Conservation (phyloP, 768 basidiomycete genomes). For the Suillus ampliporus region DNA sequence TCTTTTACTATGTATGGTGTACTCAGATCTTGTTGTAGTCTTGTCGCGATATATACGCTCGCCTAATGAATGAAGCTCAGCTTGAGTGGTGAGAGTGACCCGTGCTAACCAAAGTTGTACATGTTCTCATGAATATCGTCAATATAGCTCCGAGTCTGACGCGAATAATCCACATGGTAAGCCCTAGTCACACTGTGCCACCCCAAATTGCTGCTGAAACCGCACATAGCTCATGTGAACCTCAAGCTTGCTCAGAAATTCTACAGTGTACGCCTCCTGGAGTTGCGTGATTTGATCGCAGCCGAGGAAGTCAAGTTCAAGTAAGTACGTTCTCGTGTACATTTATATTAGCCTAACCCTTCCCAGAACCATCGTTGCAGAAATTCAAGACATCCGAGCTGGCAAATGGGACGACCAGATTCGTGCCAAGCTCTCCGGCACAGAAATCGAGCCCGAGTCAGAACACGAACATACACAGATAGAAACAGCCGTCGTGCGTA, state of each 20-base stretch:
- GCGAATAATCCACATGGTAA: constrained; percentile 61
- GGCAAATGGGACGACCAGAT: constrained; percentile 69
- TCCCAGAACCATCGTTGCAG: constrained; percentile 63
- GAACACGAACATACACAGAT: background rate
- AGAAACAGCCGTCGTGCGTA: constrained; percentile 5
- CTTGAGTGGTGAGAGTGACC: constrained; percentile 62
- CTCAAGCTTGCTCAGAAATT: constrained; percentile 76
- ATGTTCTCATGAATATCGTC: constrained; percentile 6
- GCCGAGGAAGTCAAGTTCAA: constrained; percentile 82
- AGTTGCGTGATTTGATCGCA: constrained; percentile 73
- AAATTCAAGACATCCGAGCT: constrained; percentile 78
- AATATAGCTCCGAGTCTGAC: constrained; percentile 44
- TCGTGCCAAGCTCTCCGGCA: constrained; percentile 34
- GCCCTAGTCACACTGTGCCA: constrained; percentile 19
- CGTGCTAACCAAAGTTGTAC: background rate
- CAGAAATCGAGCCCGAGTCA: constrained; percentile 7
- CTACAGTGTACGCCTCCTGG: constrained; percentile 70
- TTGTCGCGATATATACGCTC: constrained; percentile 69
- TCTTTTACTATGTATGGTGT: constrained; percentile 19
- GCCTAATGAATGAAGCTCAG: constrained; percentile 70
- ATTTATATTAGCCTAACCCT: background rate
- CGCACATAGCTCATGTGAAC: constrained; percentile 60
- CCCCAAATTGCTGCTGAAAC: constrained; percentile 13
- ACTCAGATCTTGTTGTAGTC: constrained; percentile 49
- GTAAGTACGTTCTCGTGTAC: constrained; percentile 41